Evolutionary conservation across 2,329 filamentous ascomycete species (phyloP).

Genomic region (Epichloe brachyelytri): DNA sequence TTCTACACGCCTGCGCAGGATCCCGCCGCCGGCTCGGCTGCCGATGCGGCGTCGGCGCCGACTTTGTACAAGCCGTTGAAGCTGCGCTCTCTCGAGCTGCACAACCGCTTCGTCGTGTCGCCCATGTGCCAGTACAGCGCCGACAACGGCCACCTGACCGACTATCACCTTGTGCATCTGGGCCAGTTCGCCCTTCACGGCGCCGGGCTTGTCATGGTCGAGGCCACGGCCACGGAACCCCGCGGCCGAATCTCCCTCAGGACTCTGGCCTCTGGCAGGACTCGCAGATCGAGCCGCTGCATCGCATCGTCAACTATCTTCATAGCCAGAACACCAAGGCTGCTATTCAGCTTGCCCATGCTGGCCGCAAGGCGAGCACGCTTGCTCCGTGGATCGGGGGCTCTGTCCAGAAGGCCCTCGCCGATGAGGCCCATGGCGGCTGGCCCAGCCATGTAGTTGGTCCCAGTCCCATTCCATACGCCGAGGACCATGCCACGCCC

Average conservation of each 20-base stretch:
- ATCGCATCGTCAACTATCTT: constrained; percentile 60
- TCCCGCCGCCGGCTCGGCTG: constrained; percentile 27
- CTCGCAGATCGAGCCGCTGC: constrained; percentile 60
- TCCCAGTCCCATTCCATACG: constrained; percentile 43
- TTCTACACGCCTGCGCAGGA: constrained; percentile 43
- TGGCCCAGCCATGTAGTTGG: constrained; percentile 44
- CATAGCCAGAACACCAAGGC: constrained; percentile 67
- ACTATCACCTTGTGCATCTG: constrained; percentile 59
- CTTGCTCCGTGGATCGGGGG: constrained; percentile 49
- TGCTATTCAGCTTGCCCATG: constrained; percentile 71
- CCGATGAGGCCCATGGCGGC: constrained; percentile 36
- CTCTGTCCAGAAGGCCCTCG: constrained; percentile 27
- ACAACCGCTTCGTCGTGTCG: not conserved
- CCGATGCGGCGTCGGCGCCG: not conserved
- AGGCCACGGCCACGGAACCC: constrained; percentile 63
- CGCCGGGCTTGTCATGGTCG: constrained; percentile 59
- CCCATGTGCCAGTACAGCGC: constrained; percentile 2
- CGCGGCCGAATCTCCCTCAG: constrained; percentile 76
- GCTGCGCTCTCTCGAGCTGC: not conserved
- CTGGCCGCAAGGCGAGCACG: constrained; percentile 55
- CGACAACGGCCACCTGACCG: not conserved
- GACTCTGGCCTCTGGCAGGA: constrained; percentile 76
- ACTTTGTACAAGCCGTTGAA: not conserved
- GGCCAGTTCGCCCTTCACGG: constrained; percentile 68
- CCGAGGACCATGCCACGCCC: constrained; percentile 39